phyloP scores from a whole-genome alignment of 805 yeast genomes.

The Kazachstania kunashirensis region DNA sequence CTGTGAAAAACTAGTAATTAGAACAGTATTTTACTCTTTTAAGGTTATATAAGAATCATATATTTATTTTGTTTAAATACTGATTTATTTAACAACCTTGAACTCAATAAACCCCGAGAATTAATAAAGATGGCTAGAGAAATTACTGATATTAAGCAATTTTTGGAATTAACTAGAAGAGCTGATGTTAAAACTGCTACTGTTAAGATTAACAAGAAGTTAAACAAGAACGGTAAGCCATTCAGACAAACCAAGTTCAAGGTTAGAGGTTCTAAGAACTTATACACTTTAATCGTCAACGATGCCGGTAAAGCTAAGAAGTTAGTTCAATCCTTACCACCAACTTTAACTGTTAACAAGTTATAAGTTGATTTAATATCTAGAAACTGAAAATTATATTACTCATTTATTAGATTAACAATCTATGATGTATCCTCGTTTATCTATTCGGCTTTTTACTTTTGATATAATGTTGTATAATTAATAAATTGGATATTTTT shows the following conservation, averaged over 20 bases:
- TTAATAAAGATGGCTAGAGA: constrained; percentile 38
- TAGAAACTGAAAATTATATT: neutral
- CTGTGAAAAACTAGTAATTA: too few species aligned
- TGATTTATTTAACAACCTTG: too few species aligned
- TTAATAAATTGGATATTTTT: constrained; percentile 5
- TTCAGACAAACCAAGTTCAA: constrained; percentile 96
- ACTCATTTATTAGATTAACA: neutral
- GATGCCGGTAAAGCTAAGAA: constrained; percentile 96
- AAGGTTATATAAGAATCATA: too few species aligned
- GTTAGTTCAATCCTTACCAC: constrained; percentile 95
- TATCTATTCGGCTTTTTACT: constrained; percentile 2
- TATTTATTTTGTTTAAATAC: too few species aligned
- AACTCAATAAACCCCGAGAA: constrained; percentile 3
- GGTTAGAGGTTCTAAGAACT: constrained; percentile 91
- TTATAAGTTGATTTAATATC: constrained; percentile 24
- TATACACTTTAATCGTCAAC: constrained; percentile 91
- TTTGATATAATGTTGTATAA: constrained; percentile 4
- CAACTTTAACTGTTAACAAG: constrained; percentile 65
- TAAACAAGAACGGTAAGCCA: constrained; percentile 72
- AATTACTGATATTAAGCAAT: constrained; percentile 94
- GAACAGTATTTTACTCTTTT: too few species aligned
- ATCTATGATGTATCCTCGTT: neutral
- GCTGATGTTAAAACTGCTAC: constrained; percentile 88
- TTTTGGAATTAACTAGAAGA: constrained; percentile 94
- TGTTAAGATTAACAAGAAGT: constrained; percentile 84